Evolutionary conservation across 352 stramenopile species (phyloP).

Genomic region (Phytophthora aleatoria): DNA sequence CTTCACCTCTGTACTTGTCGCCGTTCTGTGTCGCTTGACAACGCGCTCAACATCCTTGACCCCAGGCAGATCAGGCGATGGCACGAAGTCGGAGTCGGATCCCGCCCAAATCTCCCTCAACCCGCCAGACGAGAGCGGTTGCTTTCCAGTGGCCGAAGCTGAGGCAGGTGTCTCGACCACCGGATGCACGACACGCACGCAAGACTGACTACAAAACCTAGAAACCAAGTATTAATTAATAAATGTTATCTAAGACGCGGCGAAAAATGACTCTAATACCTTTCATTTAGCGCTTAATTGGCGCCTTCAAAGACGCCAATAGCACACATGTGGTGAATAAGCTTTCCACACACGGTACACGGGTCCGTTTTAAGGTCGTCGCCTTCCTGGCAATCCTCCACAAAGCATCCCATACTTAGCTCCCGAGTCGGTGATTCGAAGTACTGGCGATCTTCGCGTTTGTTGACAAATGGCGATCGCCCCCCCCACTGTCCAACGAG

Average conservation of each 20-base stretch:
- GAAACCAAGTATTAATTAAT: too few relatives aligned
- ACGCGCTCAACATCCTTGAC: neutral
- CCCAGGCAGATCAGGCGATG: neutral
- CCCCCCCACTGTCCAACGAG: too few relatives aligned
- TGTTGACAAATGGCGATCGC: too few relatives aligned
- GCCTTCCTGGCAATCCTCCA: conserved; percentile 3
- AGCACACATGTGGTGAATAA: neutral
- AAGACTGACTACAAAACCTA: neutral
- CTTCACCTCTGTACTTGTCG: too few relatives aligned
- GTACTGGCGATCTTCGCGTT: too few relatives aligned
- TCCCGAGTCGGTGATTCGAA: too few relatives aligned
- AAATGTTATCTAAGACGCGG: too few relatives aligned
- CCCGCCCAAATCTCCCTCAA: neutral
- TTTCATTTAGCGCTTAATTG: neutral
- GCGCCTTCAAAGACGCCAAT: neutral
- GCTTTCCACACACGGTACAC: conserved; percentile 3
- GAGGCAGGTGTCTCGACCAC: neutral
- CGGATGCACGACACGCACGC: neutral
- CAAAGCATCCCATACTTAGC: neutral
- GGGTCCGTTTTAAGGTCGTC: conserved; percentile 6
- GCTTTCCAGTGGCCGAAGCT: neutral
- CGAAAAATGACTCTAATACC: neutral
- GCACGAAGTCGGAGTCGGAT: conserved; percentile 2
- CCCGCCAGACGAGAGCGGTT: neutral
- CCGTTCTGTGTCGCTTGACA: neutral